phyloP scores from a whole-genome alignment of 2,329 filamentous ascomycete species.

The Hypoxylon sp. region DNA sequence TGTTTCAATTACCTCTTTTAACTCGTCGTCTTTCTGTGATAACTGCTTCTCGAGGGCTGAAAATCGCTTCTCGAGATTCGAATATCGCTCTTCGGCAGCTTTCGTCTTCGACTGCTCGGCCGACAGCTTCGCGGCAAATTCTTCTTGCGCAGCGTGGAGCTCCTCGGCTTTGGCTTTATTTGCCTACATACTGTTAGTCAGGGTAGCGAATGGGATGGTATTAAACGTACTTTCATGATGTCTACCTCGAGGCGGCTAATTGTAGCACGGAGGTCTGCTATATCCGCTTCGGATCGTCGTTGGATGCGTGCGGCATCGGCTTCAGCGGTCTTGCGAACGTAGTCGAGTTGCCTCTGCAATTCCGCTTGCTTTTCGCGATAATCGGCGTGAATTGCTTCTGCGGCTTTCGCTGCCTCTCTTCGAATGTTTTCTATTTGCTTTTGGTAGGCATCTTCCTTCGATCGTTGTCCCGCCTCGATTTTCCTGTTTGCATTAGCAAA shows the following conservation, averaged over 20 bases:
- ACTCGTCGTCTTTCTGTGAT: constrained; percentile 53
- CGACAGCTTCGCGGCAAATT: constrained; percentile 56
- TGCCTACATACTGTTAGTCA: constrained; percentile 57
- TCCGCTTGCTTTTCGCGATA: constrained; percentile 53
- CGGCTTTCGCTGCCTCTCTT: constrained; percentile 45
- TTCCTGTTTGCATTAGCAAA: constrained; percentile 48
- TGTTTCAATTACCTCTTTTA: constrained; percentile 47
- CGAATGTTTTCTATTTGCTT: constrained; percentile 44
- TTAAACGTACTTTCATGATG: constrained; percentile 65
- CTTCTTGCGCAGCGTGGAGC: constrained; percentile 66
- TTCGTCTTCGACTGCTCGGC: constrained; percentile 51
- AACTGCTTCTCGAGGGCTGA: constrained; percentile 65
- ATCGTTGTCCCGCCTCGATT: constrained; percentile 61
- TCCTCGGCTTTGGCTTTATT: constrained; percentile 72
- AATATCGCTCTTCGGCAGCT: constrained; percentile 60
- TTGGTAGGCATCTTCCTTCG: constrained; percentile 58
- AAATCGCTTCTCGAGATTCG: constrained; percentile 63
- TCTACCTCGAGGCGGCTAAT: constrained; percentile 72
- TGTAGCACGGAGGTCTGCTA: constrained; percentile 51
- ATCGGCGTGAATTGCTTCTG: constrained; percentile 49
- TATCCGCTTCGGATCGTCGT: constrained; percentile 50
- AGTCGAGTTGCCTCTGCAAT: constrained; percentile 58
- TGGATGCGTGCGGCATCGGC: constrained; percentile 50
- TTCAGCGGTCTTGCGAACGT: constrained; percentile 58
- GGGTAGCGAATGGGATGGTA: constrained; percentile 8